These are phyloP conservation scores for Mesostigma viride DNA, from an alignment of 139 green algal genomes.

Conservation along the genomic window DNA sequence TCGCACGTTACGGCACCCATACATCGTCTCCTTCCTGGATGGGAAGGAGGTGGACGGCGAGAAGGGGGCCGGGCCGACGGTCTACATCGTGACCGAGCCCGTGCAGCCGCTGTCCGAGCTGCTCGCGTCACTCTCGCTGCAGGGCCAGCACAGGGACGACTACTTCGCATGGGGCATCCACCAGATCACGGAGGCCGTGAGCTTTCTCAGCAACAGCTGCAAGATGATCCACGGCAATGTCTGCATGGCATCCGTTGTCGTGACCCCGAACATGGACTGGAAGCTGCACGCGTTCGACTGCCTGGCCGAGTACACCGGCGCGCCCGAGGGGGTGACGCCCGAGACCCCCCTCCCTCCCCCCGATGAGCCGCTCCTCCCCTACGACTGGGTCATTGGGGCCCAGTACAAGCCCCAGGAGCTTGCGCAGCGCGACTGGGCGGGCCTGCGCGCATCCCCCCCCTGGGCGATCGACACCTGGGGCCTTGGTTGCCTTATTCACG, in stretches of 20 bases:
- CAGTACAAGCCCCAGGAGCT: constrained; percentile 89
- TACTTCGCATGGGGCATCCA: constrained; percentile 81
- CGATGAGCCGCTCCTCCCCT: constrained; percentile 1
- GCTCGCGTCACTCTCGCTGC: constrained; percentile 20
- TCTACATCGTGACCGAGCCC: constrained; percentile 31
- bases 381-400: constrained; percentile 25
- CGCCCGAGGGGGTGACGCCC: constrained; percentile 18
- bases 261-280: constrained; percentile 86
- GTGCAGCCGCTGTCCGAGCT: constrained; percentile 18
- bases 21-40: constrained; percentile 29
- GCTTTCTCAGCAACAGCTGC: constrained; percentile 93
- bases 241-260: constrained; percentile 68
- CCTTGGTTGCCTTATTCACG: constrained; percentile 86
- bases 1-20: constrained; percentile 27
- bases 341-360: background rate
- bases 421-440: constrained; percentile 63
- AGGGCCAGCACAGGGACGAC: constrained; percentile 52
- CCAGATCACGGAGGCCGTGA: constrained; percentile 73
- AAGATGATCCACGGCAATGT: constrained; percentile 86
- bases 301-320: constrained; percentile 35
- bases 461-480: constrained; percentile 94
- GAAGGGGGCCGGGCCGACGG: constrained; percentile 10
- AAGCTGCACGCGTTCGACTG: constrained; percentile 87
- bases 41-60: constrained; percentile 38
- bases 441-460: constrained; percentile 53